These are phyloP conservation scores for Hymenoscyphus scutula DNA, from an alignment of 2,329 filamentous ascomycete species.

Conservation along the genomic window DNA sequence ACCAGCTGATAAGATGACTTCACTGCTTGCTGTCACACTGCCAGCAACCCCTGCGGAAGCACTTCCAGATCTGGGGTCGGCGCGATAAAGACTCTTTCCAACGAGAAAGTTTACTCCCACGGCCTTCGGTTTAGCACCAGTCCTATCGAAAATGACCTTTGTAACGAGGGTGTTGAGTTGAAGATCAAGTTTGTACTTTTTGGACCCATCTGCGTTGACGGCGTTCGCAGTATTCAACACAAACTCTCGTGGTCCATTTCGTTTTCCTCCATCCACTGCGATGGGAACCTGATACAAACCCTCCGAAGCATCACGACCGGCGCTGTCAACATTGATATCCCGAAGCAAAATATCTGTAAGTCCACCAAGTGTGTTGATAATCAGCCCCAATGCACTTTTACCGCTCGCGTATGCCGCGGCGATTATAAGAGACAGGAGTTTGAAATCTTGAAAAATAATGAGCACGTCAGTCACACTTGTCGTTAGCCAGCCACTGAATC, in stretches of 20 bases:
- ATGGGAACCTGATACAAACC: constrained; percentile 29
- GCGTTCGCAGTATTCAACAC: constrained; percentile 27
- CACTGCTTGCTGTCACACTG: constrained; percentile 36
- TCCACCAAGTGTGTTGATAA: constrained; percentile 12
- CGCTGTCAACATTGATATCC: constrained; percentile 29
- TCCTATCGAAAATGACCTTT: constrained; percentile 40
- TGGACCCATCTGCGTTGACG: constrained; percentile 19
- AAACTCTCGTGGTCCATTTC: constrained; percentile 29
- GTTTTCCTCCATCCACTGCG: constrained; percentile 18
- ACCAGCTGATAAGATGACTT: constrained; percentile 50
- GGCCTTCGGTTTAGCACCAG: constrained; percentile 36
- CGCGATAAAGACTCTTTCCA: constrained; percentile 43
- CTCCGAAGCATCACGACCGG: constrained; percentile 20
- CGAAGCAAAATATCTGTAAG: constrained; percentile 15
- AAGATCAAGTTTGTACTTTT: constrained; percentile 26
- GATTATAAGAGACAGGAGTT: constrained; percentile 20
- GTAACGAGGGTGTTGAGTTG: constrained; percentile 37
- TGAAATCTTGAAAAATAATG: constrained; percentile 15
- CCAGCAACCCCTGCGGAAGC: constrained; percentile 23
- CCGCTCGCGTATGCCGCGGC: constrained; percentile 22
- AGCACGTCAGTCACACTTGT: constrained; percentile 12
- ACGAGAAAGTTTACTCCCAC: constrained; percentile 44
- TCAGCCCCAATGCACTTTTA: constrained; percentile 12
- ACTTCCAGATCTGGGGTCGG: constrained; percentile 41
- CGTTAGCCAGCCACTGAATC: constrained; percentile 32